These are phyloP conservation scores for Penicillium angulare DNA, from an alignment of 495 filamentous ascomycete species.

Conservation along the genomic window DNA sequence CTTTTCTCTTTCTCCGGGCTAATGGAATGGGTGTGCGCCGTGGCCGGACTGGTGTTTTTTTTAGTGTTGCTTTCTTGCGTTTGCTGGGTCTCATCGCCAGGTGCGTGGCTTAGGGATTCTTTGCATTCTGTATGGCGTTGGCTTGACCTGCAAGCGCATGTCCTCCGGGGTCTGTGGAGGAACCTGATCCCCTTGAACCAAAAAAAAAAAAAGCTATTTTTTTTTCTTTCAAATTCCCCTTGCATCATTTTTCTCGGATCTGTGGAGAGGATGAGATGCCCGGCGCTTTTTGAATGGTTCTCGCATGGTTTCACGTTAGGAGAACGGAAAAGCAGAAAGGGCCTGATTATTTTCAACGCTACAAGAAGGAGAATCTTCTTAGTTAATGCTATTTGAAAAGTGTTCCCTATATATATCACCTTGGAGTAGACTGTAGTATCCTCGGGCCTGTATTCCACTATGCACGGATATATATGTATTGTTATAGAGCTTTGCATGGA, in stretches of 20 bases:
- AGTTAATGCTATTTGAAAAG: constrained; percentile 29
- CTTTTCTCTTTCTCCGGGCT: constrained; percentile 36
- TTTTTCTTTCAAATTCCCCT: constrained; percentile 26
- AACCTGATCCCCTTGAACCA: constrained; percentile 30
- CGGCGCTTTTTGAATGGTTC: constrained; percentile 32
- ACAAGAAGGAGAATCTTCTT: constrained; percentile 29
- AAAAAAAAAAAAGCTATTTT: constrained; percentile 19
- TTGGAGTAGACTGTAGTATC: not conserved
- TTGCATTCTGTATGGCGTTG: constrained; percentile 54
- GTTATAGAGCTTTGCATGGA: no score
- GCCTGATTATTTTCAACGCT: constrained; percentile 12
- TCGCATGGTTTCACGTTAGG: constrained; percentile 18
- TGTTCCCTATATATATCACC: constrained; percentile 1
- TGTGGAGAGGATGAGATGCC: constrained; percentile 40
- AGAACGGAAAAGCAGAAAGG: constrained; percentile 13
- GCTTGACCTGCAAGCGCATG: constrained; percentile 47
- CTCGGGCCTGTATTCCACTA: not conserved
- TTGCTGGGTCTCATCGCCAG: constrained; percentile 17
- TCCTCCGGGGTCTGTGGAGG: constrained; percentile 42
- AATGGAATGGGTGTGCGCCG: constrained; percentile 1
- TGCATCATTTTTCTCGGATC: constrained; percentile 41
- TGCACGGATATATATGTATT: not conserved
- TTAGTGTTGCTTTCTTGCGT: not conserved
- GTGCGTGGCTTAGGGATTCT: constrained; percentile 32
- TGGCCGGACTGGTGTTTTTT: constrained; percentile 2